These are phyloP conservation scores for Chytridium lagenaria DNA, from an alignment of 371 early-diverging fungal species.

Conservation along the genomic window DNA sequence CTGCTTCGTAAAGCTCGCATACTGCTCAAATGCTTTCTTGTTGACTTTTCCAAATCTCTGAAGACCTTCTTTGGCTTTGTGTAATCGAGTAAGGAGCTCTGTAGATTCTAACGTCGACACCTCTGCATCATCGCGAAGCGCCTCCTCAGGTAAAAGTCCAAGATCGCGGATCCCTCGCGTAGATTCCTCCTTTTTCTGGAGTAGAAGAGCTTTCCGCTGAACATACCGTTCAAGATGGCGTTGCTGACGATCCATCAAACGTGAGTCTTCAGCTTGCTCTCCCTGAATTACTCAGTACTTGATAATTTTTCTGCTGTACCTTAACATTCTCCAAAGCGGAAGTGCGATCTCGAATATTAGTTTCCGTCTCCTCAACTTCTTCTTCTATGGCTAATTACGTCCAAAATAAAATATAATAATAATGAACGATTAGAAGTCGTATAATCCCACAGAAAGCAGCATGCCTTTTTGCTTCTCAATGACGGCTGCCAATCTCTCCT, in stretches of 20 bases:
- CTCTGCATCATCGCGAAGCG: constrained; percentile 29
- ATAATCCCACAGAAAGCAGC: too few relatives aligned
- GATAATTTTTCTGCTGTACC: too few relatives aligned
- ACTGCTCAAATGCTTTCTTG: constrained; percentile 98
- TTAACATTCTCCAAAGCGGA: constrained; percentile 62
- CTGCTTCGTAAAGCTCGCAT: constrained; percentile 89
- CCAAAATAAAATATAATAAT: too few relatives aligned
- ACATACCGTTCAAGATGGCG: constrained; percentile 77
- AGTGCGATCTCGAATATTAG: constrained; percentile 42
- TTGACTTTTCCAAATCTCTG: constrained; percentile 94
- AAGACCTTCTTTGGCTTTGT: constrained; percentile 81
- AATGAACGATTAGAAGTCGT: too few relatives aligned
- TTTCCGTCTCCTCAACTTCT: constrained; percentile 57
- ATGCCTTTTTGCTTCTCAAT: constrained; percentile 30
- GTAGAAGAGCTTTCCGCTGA: constrained; percentile 73
- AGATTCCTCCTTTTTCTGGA: constrained; percentile 88
- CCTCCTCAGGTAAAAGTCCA: constrained; percentile 94
- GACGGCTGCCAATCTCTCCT: constrained; percentile 6
- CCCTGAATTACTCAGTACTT: too few relatives aligned
- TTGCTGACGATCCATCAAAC: constrained; percentile 59
- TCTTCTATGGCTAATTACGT: constrained; percentile 53
- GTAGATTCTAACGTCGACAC: constrained; percentile 9
- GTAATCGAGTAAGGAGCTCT: constrained; percentile 73
- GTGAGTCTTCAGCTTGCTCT: constrained; percentile 55
- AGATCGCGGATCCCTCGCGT: constrained; percentile 88